Evolutionary conservation across 1,139 yeast species (phyloP).

Genomic region (Blastobotrys capitulatus): DNA sequence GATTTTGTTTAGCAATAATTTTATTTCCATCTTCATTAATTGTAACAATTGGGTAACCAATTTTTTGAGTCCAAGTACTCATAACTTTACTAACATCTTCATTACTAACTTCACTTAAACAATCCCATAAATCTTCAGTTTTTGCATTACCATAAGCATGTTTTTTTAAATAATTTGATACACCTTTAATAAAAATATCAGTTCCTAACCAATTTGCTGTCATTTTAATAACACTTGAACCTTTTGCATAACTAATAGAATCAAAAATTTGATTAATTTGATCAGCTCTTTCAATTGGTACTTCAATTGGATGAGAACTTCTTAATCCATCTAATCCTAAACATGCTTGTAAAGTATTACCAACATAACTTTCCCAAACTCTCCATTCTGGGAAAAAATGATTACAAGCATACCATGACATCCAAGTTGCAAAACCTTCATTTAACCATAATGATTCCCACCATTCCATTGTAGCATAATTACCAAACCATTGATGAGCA

Average conservation of each 20-base stretch:
- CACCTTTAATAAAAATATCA: conserved; percentile 63
- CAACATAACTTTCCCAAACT: conserved; percentile 56
- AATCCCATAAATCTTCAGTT: conserved; percentile 54
- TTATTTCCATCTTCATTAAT: conserved; percentile 35
- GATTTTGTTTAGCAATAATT: conserved; percentile 41
- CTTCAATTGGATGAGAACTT: conserved; percentile 75
- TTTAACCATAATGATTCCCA: conserved; percentile 84
- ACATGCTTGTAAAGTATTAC: conserved; percentile 60
- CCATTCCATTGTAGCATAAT: conserved; percentile 79
- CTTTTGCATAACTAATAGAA: conserved; percentile 70
- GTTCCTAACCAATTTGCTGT: conserved; percentile 63
- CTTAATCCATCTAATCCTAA: conserved; percentile 61
- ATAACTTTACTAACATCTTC: conserved; percentile 49
- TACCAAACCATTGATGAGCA: conserved; percentile 85
- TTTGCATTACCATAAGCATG: conserved; percentile 57
- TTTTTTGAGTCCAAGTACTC: conserved; percentile 57
- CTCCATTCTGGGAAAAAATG: conserved; percentile 68
- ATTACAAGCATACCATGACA: conserved; percentile 64
- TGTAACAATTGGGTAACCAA: conserved; percentile 59
- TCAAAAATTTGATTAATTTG: conserved; percentile 78
- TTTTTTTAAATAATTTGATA: conserved; percentile 54
- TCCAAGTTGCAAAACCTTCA: conserved; percentile 84
- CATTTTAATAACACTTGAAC: conserved; percentile 72
- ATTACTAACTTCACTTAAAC: conserved; percentile 51
- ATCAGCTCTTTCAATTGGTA: conserved; percentile 64